Conservation (phyloP, 2,329 filamentous ascomycete genomes). For the Penicillium janthinellum region DNA sequence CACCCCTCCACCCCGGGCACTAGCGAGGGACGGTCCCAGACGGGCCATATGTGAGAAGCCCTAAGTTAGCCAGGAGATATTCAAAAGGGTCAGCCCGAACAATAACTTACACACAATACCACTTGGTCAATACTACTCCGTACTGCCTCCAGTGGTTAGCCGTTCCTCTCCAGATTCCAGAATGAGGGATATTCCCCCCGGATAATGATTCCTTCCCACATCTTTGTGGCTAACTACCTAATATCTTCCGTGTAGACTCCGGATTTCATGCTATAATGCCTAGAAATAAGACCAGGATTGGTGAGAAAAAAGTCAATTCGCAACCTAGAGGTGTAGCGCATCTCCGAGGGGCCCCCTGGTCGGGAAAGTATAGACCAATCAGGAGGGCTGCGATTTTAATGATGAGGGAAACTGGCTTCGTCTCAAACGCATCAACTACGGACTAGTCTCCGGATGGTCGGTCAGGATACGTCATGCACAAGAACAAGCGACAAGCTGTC, state of each 20-base stretch:
- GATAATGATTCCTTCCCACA: not conserved
- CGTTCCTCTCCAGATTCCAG: too few species aligned
- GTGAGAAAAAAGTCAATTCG: not conserved
- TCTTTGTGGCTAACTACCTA: not conserved
- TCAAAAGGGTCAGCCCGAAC: not conserved
- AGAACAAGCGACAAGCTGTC: not conserved
- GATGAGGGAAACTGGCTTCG: not conserved
- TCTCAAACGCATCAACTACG: not conserved
- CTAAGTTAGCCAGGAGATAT: not conserved
- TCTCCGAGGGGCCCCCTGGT: not conserved
- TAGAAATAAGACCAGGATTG: not conserved
- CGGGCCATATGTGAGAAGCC: not conserved
- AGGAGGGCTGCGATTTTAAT: not conserved
- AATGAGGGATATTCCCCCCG: not conserved
- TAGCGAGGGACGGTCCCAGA: constrained; percentile 5
- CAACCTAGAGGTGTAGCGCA: not conserved
- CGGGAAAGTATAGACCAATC: not conserved
- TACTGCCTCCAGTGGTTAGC: too few species aligned
- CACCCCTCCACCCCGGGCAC: constrained; percentile 7
- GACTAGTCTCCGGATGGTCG: constrained; percentile 3
- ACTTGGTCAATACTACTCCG: too few species aligned
- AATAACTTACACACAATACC: too few species aligned
- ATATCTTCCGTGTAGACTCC: not conserved
- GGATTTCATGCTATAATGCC: not conserved
- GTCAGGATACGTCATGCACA: constrained; percentile 20